Evolutionary conservation across 495 filamentous ascomycete species (phyloP), one percentile per base, ranked within the genome.

Genomic region (Xylaria nigripes): DNA sequence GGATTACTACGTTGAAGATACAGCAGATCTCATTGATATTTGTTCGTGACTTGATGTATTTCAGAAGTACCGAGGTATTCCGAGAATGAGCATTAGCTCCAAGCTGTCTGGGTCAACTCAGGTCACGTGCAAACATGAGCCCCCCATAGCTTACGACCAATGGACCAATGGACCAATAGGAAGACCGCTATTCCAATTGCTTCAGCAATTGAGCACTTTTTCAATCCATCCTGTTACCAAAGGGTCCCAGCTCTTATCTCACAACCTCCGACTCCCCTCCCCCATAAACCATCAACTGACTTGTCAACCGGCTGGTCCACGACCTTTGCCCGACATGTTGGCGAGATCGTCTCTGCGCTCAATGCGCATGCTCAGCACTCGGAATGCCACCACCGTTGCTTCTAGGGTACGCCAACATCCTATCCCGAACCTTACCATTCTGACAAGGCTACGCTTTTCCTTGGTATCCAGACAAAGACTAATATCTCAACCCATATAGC

Each of bases 341-440:
- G 86, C 86, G 74, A 84, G 89, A 75, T 86, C 88, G 69, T 81
- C 79, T 69, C 74, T 90, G 77, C 88, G 89, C 72, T 78, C 84
- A 68, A 79, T 83, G 80, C 88, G 89, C 79, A 76, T 82, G 62
- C 75, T 86, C 75, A 86, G 82, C 70, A 84, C 77, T 59, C 78
- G 77, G 74, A 84, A 79, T 74, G 74, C 73, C 68, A 73, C 79
- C 65, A 72, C 75, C 65, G 74, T 72, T 54, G 73, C 80, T 60
- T 61, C 81, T 63, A 80, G 80, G 79, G 83, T 85, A 81, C 65
- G 77, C 60, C 56, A 22, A 45, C 25, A 51, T 29, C 45, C 40
- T 24, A 50, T 45, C 57, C 55, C 29, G 54, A 64, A 50, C 36
- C 21, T 21, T n/a, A 21, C 24, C 22, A 47, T 29, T 13, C 40